Evolutionary conservation across 2,329 filamentous ascomycete genomes (phyloP).

Genomic region (Chaetomium olivaceum): DNA sequence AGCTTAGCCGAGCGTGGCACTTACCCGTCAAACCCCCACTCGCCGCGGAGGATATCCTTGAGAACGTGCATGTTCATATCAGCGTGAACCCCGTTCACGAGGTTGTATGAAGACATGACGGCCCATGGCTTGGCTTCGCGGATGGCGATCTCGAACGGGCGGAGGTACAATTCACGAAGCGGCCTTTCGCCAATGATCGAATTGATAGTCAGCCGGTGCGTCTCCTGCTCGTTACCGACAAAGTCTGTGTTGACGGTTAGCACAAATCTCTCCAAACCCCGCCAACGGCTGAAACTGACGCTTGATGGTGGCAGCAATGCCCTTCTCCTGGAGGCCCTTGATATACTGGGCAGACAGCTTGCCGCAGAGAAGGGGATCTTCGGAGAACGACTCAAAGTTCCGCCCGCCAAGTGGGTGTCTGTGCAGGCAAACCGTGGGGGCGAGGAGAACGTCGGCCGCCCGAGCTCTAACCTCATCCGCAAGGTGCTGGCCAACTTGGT

Average conservation of each 20-base stretch:
- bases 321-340: slow-evolving; percentile 70
- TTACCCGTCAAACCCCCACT: slow-evolving; percentile 64
- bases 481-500: slow-evolving; percentile 68
- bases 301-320: slow-evolving; percentile 76
- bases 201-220: slow-evolving; percentile 64
- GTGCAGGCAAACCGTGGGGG: slow-evolving; percentile 79
- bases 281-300: slow-evolving; percentile 48
- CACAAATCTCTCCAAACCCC: not conserved
- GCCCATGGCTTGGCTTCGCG: slow-evolving; percentile 69
- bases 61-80: slow-evolving; percentile 58
- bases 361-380: slow-evolving; percentile 76
- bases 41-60: slow-evolving; percentile 58
- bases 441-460: slow-evolving; percentile 71
- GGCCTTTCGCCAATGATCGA: slow-evolving; percentile 64
- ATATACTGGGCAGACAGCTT: slow-evolving; percentile 72
- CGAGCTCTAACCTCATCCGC: slow-evolving; percentile 72
- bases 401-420: slow-evolving; percentile 79
- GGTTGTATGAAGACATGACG: slow-evolving; percentile 68
- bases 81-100: slow-evolving; percentile 63
- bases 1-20: slow-evolving; percentile 21
- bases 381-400: slow-evolving; percentile 85
- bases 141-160: slow-evolving; percentile 72
- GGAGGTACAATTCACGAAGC: slow-evolving; percentile 70
- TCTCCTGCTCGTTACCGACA: slow-evolving; percentile 73
- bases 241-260: slow-evolving; percentile 50